Evolutionary conservation across 1,139 yeast species (phyloP).

Genomic region (Tardiomyces digboiensis): DNA sequence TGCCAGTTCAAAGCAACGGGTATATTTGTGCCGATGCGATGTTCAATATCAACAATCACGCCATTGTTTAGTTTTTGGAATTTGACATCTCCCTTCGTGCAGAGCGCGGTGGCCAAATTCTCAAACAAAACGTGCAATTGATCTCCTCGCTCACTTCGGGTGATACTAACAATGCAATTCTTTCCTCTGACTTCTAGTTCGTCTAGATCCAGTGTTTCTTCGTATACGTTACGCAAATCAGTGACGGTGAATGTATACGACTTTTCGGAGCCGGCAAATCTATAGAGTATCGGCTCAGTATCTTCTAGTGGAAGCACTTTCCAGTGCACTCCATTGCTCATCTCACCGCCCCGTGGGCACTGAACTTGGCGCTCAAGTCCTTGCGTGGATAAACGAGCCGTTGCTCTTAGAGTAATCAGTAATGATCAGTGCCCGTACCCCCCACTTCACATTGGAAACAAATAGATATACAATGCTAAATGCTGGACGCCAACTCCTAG

Average conservation of each 20-base stretch:
- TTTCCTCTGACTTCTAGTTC: not conserved
- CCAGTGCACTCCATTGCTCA: not conserved
- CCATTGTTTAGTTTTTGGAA: not conserved
- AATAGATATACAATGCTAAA: no score
- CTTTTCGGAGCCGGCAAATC: not conserved
- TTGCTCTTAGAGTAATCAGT: no score
- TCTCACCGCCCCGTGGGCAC: no score
- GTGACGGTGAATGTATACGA: not conserved
- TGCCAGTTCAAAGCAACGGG: not conserved
- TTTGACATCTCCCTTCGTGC: not conserved
- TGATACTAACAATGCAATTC: not conserved
- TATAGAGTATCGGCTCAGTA: not conserved
- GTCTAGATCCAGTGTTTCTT: not conserved
- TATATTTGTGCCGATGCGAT: not conserved
- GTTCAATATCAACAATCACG: not conserved
- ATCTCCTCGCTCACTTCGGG: not conserved
- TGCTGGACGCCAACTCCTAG: no score
- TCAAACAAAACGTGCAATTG: not conserved
- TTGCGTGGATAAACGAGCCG: no score
- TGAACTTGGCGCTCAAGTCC: no score
- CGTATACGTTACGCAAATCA: not conserved
- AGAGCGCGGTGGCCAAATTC: not conserved
- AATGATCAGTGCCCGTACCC: no score
- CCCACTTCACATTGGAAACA: no score
- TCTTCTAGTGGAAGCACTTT: not conserved